Evolutionary conservation across 2,329 filamentous ascomycete genomes (phyloP), one percentile per base, ranked within the genome.

Genomic region (Fusarium sororula): DNA sequence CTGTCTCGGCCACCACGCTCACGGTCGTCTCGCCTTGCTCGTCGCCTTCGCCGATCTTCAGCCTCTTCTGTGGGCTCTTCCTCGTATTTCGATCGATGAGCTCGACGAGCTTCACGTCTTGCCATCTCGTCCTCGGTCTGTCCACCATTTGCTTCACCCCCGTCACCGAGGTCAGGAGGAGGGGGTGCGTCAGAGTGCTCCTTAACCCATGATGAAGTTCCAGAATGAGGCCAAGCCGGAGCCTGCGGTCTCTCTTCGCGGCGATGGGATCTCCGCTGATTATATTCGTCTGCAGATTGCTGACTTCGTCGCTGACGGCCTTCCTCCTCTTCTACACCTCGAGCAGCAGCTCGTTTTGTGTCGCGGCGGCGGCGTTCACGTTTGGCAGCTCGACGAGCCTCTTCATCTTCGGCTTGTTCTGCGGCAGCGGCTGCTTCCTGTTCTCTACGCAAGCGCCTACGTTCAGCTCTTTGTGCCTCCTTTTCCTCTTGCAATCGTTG

Each of bases 161-260:
- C 78, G 22, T 81, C 82, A 50, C 75, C 75, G 44, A 83, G 58
- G 1, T 85, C 84, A 2, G 88, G 89, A 5, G 90, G 89, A 6
- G 89, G 89, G 4, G 88, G 88, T 7, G 89, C 89, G 74, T 91
- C 90, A 5, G 87, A 89, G 74, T 90, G 87, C 18, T 91, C 89
- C 80, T 91, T 91, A 9, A 91, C 90, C 90, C 90, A 92, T 1
- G 89, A 91, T 14, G 88, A 89, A 1, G 90, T 91, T 32, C 90
- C 90, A 12, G 88, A 90, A 78, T 91, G 88, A 24, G 90, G 90
- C 90, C 90, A 91, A 15, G 83, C 83, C 14, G 85, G 71, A 13
- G 66, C 74, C 39, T 82, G 63, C 28, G 82, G 63, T 45, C 63
- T 75, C 45, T 81, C 79, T 30, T 79, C 84, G 37, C 81, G 79